Evolutionary conservation across 192 early-diverging fungal species (phyloP), one percentile per base, ranked within the genome.

Genomic region (Oehlia diaphana): DNA sequence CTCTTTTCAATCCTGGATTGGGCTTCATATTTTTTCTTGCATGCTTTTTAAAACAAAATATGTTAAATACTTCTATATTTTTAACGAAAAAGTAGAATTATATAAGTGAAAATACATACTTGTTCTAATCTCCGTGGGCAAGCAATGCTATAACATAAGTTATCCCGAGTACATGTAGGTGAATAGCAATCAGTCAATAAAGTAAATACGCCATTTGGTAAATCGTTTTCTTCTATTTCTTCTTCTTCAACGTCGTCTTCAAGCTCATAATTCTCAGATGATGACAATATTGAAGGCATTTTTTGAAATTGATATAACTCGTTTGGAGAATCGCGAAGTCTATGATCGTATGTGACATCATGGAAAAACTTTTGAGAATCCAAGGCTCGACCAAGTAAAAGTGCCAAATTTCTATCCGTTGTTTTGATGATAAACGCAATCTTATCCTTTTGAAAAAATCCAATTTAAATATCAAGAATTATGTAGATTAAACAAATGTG

Each of bases 111-210:
- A 74, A 79, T 9, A 35, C 74, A 44, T 42, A 87, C 89, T 87
- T 95, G 92, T 77, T 92, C 92, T 47, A 93, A 82, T 67, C 93
- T 87, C 9, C 94, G 84, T 7, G 96, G 96, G 79, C 97, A 98
- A 8, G 92, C 88, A 10, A 94, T 90, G 81, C 94, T 96, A 86
- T 99, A 99, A 82, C 96, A 99, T 5, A 92, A 86, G 73, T 88
- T 91, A 62, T 92, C 93, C 28, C 86, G 84, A 0, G 94, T 89
- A 82, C 97, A 99, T 0, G 95, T 97, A 0, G 96, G 93, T 21
- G 96, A 98, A 83, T 98, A 99, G 81, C 97, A 99, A 76, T 94
- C 92, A 0, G 97, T 93, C 74, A 98, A 84, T 35, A 94, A 86
- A 2, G 94, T 96, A 86, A 97, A 96, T 2, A 99, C 92, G 35